These are phyloP conservation scores for Omphalea diandra DNA, from an alignment of 441 rosid species.

Conservation along the genomic window DNA sequence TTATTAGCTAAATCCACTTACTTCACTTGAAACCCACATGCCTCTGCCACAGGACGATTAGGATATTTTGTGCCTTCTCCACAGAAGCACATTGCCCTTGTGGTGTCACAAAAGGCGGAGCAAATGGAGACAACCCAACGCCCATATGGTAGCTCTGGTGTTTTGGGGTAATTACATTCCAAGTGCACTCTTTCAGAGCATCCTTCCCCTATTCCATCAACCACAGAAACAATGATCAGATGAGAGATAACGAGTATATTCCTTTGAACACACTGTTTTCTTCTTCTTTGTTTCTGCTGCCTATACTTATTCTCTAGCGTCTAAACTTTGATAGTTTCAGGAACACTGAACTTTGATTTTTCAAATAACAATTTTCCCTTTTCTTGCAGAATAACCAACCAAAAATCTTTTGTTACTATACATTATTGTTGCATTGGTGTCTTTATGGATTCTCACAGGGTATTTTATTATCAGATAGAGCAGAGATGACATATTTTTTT, in stretches of 20 bases:
- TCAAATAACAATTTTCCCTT: background rate
- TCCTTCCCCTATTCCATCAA: constrained; percentile 61
- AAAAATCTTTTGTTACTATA: constrained; percentile 9
- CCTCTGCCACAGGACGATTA: constrained; percentile 81
- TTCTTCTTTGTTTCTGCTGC: constrained; percentile 10
- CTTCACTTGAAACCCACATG: constrained; percentile 83
- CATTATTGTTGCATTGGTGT: background rate
- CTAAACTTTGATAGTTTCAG: background rate
- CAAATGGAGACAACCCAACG: constrained; percentile 93
- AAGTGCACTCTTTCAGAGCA: constrained; percentile 64
- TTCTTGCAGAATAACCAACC: constrained; percentile 12
- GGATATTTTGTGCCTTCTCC: constrained; percentile 98
- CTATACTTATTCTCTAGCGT: background rate
- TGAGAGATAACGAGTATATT: constrained; percentile 5
- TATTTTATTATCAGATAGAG: background rate
- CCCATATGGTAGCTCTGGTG: constrained; percentile 79
- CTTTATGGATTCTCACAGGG: background rate
- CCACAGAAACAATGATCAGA: constrained; percentile 15
- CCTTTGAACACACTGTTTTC: background rate
- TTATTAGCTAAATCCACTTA: constrained; percentile 35
- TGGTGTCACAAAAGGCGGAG: constrained; percentile 78
- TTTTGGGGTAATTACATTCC: constrained; percentile 68
- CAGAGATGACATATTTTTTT: background rate
- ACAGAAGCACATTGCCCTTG: constrained; percentile 95
- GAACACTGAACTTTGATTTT: constrained; percentile 2